Conservation (phyloP, 2,329 filamentous ascomycete genomes). For the Lasiodiplodia citricola region DNA sequence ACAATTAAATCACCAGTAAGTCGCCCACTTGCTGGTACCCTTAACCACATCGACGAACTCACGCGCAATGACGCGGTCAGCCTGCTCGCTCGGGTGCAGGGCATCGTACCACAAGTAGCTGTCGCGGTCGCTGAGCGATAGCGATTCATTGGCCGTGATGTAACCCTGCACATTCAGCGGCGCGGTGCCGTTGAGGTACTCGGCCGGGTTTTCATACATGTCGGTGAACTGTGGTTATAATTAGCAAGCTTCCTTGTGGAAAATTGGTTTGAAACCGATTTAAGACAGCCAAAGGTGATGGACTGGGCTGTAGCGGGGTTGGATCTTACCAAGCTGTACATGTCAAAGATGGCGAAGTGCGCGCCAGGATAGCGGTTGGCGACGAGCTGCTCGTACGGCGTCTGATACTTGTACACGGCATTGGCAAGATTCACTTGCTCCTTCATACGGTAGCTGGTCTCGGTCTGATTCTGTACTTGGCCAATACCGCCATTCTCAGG, state of each 20-base stretch:
- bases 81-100: slow-evolving; percentile 72
- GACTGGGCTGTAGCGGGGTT: neutral
- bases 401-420: slow-evolving; percentile 57
- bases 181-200: slow-evolving; percentile 66
- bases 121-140: slow-evolving; percentile 41
- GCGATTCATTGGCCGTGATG: slow-evolving; percentile 56
- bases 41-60: slow-evolving; percentile 62
- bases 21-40: slow-evolving; percentile 55
- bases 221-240: slow-evolving; percentile 58
- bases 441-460: slow-evolving; percentile 57
- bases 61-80: slow-evolving; percentile 62
- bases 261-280: no score
- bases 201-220: slow-evolving; percentile 64
- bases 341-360: slow-evolving; percentile 69
- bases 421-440: slow-evolving; percentile 59
- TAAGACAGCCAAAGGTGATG: neutral
- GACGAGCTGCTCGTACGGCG: slow-evolving; percentile 53
- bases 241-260: neutral
- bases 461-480: slow-evolving; percentile 56
- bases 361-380: slow-evolving; percentile 57
- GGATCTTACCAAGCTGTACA: slow-evolving; percentile 60
- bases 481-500: slow-evolving; percentile 52
- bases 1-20: slow-evolving; percentile 43
- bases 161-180: slow-evolving; percentile 67
- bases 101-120: slow-evolving; percentile 74